These are phyloP conservation scores for Eleusine coracana DNA, from an alignment of 176 grass and related monocot species.

Conservation along the genomic window DNA sequence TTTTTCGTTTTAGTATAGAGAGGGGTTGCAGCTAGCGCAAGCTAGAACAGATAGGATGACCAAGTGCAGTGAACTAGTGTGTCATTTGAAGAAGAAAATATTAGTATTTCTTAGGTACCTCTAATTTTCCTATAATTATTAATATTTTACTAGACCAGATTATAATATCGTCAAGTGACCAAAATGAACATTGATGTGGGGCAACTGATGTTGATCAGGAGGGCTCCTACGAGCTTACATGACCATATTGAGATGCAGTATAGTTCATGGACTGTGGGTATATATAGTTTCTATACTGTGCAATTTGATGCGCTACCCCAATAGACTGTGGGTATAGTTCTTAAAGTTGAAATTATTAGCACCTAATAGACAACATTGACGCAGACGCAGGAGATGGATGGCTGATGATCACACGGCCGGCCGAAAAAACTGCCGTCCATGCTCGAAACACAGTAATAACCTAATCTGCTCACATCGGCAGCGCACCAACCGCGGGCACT, in stretches of 20 bases:
- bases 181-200: background rate
- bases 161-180: constrained; percentile 15
- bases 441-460: background rate
- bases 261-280: too few species aligned
- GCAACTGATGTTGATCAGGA: background rate
- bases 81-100: background rate
- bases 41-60: background rate
- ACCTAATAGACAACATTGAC: too few species aligned
- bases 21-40: background rate
- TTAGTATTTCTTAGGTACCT: background rate
- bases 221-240: background rate
- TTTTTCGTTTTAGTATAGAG: background rate
- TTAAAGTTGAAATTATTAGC: too few species aligned
- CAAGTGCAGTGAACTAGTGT: background rate
- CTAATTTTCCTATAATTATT: background rate
- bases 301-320: too few species aligned
- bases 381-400: too few species aligned
- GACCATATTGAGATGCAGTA: too few species aligned
- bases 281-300: too few species aligned
- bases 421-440: constrained; percentile 31
- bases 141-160: background rate
- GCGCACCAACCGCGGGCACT: constrained; percentile 30
- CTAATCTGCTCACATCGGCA: constrained; percentile 3
- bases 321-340: too few species aligned
- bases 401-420: background rate